Evolutionary conservation across 306 rosid species (phyloP).

Genomic region (Cyclanthera cordifolia): DNA sequence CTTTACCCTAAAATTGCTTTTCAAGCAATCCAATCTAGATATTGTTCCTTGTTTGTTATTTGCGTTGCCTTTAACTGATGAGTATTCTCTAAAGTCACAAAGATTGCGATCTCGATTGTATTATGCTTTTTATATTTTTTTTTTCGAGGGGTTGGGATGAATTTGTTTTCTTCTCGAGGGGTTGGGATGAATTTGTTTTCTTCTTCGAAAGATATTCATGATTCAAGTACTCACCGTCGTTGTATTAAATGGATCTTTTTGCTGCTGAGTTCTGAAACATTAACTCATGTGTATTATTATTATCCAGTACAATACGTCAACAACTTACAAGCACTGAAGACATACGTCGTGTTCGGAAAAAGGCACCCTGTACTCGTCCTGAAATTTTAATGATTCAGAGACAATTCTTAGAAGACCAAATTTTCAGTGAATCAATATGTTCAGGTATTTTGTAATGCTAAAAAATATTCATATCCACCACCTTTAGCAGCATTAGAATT

Average conservation of each 20-base stretch:
- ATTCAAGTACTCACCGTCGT: no score
- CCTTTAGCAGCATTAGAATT: not conserved
- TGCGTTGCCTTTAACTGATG: not conserved
- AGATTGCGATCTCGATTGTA: not conserved
- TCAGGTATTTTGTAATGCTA: conserved; percentile 34
- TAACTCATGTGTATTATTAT: conserved; percentile 19
- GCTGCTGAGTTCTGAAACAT: conserved; percentile 15
- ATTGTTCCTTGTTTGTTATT: not conserved
- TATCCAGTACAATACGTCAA: conserved; percentile 71
- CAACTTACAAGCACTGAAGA: conserved; percentile 86
- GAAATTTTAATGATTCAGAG: conserved; percentile 83
- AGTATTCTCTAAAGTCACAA: not conserved
- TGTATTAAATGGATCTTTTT: conserved; percentile 3
- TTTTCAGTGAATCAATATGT: conserved; percentile 54
- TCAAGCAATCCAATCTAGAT: not conserved
- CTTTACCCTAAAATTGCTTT: not conserved
- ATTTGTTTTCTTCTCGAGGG: no score
- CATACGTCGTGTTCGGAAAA: conserved; percentile 81
- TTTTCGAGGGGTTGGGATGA: no score
- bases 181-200: no score
- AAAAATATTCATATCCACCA: not conserved
- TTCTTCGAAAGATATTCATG: no score
- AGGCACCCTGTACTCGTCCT: conserved; percentile 78
- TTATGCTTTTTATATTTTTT: no score
- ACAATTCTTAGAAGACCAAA: conserved; percentile 68